Base-by-base conservation (phyloP, 257 asterid genomes). In the Nicotiana otophora region DNA sequence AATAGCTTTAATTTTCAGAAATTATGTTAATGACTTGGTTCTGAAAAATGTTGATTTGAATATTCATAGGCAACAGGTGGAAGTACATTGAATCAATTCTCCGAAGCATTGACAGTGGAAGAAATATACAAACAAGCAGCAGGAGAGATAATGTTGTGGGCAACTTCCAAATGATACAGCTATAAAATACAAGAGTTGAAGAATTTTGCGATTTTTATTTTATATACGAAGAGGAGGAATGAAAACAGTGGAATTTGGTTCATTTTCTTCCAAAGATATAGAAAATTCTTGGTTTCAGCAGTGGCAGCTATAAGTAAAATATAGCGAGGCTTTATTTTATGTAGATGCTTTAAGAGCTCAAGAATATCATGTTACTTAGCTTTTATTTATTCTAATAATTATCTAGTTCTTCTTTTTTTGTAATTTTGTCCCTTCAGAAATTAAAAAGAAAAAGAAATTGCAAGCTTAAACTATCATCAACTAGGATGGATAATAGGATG, bases 61-160 rank as follows among this genome's bases (percentile, higher is more conserved):
- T 82, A 42, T 46, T 7, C 84, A 42, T 42, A 91, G 96, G 95
- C 88, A 77, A 88, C 78, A 69, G 92, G 88, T 85, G 87, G 2
- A 34, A 19, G 62, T 74, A 17, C 79, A 5, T 33, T 81, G 23
- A 90, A 86, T 4, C 89, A 85, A 53, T 69, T 83, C 74, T 72
- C 82, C 7, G 90, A 86, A 82, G 84, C 86, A 80, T 84, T 87
- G 79, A 80, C 91, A 11, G 84, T 86, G 87, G 97, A 94, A 65
- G 94, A 94, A 60, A 79, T 89, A 57, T 92, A 86, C 92, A 92
- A 91, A 84, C 89, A 83, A 77, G 97, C 91, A 34, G 91, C 95
- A 31, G 90, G 87, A 26, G 97, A 95, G 82, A 90, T 95, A 55
- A 86, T 88, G 89, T 12, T 75, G 34, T 81, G 92, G 92, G 81